These are phyloP conservation scores for Beauveria sp. DNA, from an alignment of 2,329 filamentous ascomycete genomes.

Conservation along the genomic window DNA sequence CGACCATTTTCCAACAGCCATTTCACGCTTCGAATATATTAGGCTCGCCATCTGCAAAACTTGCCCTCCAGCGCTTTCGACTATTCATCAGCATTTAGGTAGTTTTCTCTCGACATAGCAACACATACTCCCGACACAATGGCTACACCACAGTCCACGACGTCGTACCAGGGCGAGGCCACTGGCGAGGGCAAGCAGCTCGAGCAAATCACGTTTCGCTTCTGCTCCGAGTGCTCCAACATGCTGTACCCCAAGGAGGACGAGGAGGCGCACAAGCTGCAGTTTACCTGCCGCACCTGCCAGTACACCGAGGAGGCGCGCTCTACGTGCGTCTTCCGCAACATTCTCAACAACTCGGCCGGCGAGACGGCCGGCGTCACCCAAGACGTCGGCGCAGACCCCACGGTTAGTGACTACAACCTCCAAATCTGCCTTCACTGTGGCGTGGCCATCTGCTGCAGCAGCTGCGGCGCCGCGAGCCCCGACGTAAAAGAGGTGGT, in stretches of 20 bases:
- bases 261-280: slow-evolving; percentile 69
- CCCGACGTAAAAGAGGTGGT: slow-evolving; percentile 16
- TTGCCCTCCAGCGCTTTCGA: background rate
- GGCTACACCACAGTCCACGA: slow-evolving; percentile 50
- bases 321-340: slow-evolving; percentile 90
- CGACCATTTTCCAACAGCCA: background rate
- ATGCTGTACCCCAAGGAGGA: slow-evolving; percentile 98
- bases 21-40: background rate
- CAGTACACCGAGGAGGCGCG: slow-evolving; percentile 81
- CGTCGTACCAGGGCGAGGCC: slow-evolving; percentile 32
- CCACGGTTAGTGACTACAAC: slow-evolving; percentile 73
- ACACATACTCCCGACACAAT: slow-evolving; percentile 28
- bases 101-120: background rate
- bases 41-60: background rate
- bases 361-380: slow-evolving; percentile 96
- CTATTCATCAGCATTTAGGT: background rate
- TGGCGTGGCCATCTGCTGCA: slow-evolving; percentile 36
- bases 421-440: slow-evolving; percentile 39
- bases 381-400: slow-evolving; percentile 93
- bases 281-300: slow-evolving; percentile 95
- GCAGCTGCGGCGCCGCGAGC: slow-evolving; percentile 27
- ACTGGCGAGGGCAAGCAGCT: slow-evolving; percentile 39
- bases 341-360: slow-evolving; percentile 82
- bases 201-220: slow-evolving; percentile 90
- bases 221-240: slow-evolving; percentile 98